phyloP scores from a whole-genome alignment of 345 rosid species.

The Populus davidiana region DNA sequence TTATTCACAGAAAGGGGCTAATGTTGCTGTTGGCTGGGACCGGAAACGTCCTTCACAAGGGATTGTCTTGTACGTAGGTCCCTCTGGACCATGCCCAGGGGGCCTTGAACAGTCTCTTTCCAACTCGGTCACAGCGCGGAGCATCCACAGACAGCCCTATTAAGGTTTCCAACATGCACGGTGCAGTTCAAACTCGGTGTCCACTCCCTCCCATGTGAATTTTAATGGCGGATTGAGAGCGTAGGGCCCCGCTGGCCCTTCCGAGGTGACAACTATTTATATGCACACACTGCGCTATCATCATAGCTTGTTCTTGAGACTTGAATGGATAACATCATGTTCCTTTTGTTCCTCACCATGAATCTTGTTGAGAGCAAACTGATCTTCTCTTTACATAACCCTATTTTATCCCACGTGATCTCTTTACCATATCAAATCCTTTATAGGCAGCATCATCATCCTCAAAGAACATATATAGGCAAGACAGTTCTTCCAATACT shows the following conservation, averaged over 20 bases:
- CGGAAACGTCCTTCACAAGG: slow-evolving; percentile 44
- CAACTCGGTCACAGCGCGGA: not conserved
- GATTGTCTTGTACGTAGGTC: slow-evolving; percentile 29
- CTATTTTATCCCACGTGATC: no score
- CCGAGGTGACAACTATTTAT: not conserved
- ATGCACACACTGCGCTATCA: no score
- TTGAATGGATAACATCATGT: no score
- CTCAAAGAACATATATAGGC: no score
- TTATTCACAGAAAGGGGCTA: no score
- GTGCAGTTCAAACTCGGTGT: not conserved
- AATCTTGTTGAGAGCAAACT: no score
- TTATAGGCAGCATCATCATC: no score
- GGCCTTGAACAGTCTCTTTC: slow-evolving; percentile 3
- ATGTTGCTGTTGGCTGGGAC: not conserved
- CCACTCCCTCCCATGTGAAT: slow-evolving; percentile 6
- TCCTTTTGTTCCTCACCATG: no score
- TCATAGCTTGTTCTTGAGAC: no score
- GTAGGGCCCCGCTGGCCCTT: not conserved
- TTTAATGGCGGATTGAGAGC: slow-evolving; percentile 5
- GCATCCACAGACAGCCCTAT: not conserved
- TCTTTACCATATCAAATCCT: no score
- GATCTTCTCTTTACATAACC: no score
- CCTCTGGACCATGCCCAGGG: slow-evolving; percentile 12
- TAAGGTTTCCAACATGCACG: not conserved
- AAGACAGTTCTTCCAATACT: no score